phyloP scores from a whole-genome alignment of 768 basidiomycete genomes.

The Mycena indigotica region DNA sequence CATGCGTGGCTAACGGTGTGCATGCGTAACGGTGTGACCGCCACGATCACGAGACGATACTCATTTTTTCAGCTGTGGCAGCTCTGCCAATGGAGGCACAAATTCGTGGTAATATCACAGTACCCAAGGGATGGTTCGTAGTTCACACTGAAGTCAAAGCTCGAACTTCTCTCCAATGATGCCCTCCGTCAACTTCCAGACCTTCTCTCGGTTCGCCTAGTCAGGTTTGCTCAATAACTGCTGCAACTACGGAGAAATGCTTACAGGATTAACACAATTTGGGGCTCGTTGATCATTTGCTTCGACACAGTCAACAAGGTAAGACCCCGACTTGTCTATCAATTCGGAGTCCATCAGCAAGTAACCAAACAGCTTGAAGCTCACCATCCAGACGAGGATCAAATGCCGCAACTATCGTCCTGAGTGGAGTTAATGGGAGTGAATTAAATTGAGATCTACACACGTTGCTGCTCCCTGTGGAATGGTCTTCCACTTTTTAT shows the following conservation, averaged over 20 bases:
- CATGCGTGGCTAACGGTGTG: background rate
- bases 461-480: conserved; percentile 20
- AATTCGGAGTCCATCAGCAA: too few relatives aligned
- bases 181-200: conserved; percentile 3
- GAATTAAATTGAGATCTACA: too few relatives aligned
- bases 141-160: background rate
- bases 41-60: too few relatives aligned
- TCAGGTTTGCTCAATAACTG: too few relatives aligned
- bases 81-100: background rate
- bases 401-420: conserved; percentile 16
- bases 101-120: background rate
- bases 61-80: too few relatives aligned
- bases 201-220: too few relatives aligned
- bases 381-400: conserved; percentile 13
- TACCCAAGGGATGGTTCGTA: background rate
- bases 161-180: conserved; percentile 7
- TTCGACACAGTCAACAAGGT: background rate
- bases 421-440: too few relatives aligned
- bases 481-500: conserved; percentile 8
- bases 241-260: too few relatives aligned
- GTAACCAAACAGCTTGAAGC: too few relatives aligned
- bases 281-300: conserved; percentile 3
- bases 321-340: conserved; percentile 1
- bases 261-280: background rate
- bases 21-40: too few relatives aligned